Base-by-base conservation (phyloP, 2,329 filamentous ascomycete genomes). In the Calonectria pseudoturangicola region DNA sequence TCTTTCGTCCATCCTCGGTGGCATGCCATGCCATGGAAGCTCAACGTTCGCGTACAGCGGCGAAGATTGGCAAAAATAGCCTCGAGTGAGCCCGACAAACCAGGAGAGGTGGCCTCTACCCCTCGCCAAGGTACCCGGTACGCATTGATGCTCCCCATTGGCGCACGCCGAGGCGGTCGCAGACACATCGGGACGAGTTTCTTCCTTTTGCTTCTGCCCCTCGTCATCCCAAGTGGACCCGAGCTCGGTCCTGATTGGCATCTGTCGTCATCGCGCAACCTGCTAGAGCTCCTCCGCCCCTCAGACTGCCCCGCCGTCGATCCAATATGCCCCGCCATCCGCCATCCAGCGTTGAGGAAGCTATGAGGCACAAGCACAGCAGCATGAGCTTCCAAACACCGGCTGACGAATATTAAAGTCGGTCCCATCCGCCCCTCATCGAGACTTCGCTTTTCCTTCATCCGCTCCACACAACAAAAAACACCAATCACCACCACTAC, bases 241-340 rank as follows among this genome's bases (percentile, higher is more conserved):
- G 36, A 30, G 16, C 39, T 18, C 8, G 50, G 41, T 45, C 47
- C 56, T 80, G 73, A 80, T 80, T 80, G 79, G 79, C 63, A 66
- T 39, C 62, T 66, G 41, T 76, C 74, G 76, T 76, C 79, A 80
- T 80, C 70, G 70, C 72, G 64, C 64, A 47, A 71, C 66, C 71
- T 60, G 66, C 54, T 45, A 51, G 54, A 63, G 51, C 56, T 66
- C 71, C 54, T 64, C 56, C 56, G 60, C 67, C 62, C 54, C 45
- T 50, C 63, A 43, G 58, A 69, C 64, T 77, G 77, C 78, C 76
- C 79, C 79, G 79, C 79, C 68, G 74, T 80, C 73, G 79, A 80
- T 80, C 77, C 54, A 75, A 58, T 73, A 65, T 80, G 77, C 79
- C 79, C 79, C 78, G 75, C 77, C 74, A 79, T 77, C 74, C 58